Evolutionary conservation across 1,284 basidiomycete genomes (phyloP).

Genomic region (Apiotrichum laibachii): DNA sequence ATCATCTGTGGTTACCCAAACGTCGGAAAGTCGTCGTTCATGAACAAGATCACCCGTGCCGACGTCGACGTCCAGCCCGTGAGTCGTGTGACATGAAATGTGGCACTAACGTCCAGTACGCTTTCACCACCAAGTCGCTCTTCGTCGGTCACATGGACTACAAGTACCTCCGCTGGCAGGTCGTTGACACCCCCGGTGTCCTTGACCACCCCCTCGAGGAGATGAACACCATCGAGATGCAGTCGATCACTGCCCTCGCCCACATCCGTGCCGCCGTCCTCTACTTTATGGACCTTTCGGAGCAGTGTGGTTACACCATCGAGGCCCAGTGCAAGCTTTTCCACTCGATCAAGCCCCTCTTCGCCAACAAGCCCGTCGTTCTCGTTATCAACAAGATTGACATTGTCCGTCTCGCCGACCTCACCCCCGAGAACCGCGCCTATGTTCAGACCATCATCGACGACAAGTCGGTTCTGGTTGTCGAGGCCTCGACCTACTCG

Average conservation of each 20-base stretch:
- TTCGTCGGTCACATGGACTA: slow-evolving; percentile 97
- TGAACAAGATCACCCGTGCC: slow-evolving; percentile 95
- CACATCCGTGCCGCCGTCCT: slow-evolving; percentile 86
- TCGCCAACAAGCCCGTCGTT: slow-evolving; percentile 83
- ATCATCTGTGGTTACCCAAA: slow-evolving; percentile 96
- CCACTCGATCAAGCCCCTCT: slow-evolving; percentile 95
- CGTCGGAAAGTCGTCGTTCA: slow-evolving; percentile 95
- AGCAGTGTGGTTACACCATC: slow-evolving; percentile 92
- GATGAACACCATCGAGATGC: slow-evolving; percentile 99
- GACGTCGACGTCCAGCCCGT: slow-evolving; percentile 91
- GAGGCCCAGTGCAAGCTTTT: slow-evolving; percentile 95
- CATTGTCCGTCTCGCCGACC: slow-evolving; percentile 77
- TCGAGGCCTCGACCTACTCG: slow-evolving; percentile 86
- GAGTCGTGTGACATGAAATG: background rate
- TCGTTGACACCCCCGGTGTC: slow-evolving; percentile 92
- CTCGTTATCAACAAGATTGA: slow-evolving; percentile 97
- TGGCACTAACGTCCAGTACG: slow-evolving; percentile 56
- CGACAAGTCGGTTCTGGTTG: slow-evolving; percentile 64
- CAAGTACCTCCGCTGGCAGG: slow-evolving; percentile 96
- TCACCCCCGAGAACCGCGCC: slow-evolving; percentile 67
- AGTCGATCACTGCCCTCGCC: slow-evolving; percentile 92
- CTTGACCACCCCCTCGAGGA: slow-evolving; percentile 87
- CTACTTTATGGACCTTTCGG: slow-evolving; percentile 96
- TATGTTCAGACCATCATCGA: slow-evolving; percentile 82
- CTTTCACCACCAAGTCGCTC: slow-evolving; percentile 94